Percentiles rank a stretch among this genome's conserved stretches.
These are phyloP conservation scores for Dioszegia crocea DNA, from an alignment of 768 basidiomycete genomes.

Conservation along the genomic window DNA sequence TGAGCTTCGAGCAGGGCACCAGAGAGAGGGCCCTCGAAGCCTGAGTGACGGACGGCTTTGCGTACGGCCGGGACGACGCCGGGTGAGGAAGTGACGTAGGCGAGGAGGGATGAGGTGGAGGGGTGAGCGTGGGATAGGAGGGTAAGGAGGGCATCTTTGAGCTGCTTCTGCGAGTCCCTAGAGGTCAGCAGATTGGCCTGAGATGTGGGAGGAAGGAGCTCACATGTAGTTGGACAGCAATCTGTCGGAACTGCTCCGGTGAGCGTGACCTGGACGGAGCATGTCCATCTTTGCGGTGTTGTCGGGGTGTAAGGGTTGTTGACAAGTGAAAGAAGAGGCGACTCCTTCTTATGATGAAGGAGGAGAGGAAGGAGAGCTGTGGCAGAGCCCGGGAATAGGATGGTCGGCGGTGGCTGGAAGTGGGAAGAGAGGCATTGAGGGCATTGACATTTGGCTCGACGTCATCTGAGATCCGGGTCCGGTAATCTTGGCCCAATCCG, in stretches of 20 bases:
- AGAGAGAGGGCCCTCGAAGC: constrained; percentile 47
- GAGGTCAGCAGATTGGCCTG: neutral
- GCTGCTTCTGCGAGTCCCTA: constrained; percentile 46
- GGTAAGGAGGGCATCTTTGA: constrained; percentile 43
- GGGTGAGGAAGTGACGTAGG: constrained; percentile 49
- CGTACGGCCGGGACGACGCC: constrained; percentile 45
- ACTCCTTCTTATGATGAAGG: no score
- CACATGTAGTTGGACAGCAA: constrained; percentile 49
- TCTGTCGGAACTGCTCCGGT: constrained; percentile 46
- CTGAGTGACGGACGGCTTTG: constrained; percentile 46
- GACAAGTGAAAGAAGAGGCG: neutral
- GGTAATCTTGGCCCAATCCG: no score
- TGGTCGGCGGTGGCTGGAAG: neutral
- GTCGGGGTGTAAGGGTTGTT: no score
- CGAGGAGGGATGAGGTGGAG: constrained; percentile 48
- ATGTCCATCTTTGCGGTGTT: constrained; percentile 34
- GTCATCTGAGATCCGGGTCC: no score
- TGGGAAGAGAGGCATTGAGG: neutral
- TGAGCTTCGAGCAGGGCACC: constrained; percentile 23
- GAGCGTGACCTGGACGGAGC: constrained; percentile 45
- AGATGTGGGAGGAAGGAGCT: neutral
- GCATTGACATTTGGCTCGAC: no score
- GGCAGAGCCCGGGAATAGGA: neutral
- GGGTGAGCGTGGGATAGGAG: constrained; percentile 49
- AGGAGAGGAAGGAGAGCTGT: no score